Percentiles rank a stretch among this genome's conserved stretches.
Conservation (phyloP, 257 asterid species). For the Verbena officinalis region DNA sequence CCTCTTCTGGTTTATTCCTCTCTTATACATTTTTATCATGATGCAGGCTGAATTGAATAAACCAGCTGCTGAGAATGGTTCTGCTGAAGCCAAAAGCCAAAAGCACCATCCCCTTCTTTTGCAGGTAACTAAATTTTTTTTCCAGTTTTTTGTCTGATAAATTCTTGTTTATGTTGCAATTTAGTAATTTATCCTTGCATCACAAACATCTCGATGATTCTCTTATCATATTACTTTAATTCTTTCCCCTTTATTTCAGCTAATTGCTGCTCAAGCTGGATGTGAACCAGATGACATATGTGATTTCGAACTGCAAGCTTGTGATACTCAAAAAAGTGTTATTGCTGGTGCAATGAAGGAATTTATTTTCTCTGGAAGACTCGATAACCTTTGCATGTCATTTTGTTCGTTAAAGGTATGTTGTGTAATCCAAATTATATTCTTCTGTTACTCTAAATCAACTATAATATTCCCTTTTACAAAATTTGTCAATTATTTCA, state of each 20-base stretch:
- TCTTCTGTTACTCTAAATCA: background rate
- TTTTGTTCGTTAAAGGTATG: constrained; percentile 89
- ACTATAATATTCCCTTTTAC: no score
- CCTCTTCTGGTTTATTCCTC: background rate
- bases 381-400: constrained; percentile 96
- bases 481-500: constrained; percentile 37
- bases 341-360: constrained; percentile 92
- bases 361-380: constrained; percentile 89
- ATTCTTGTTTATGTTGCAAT: background rate
- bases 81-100: constrained; percentile 36
- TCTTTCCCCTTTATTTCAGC: constrained; percentile 45
- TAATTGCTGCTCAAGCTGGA: constrained; percentile 70
- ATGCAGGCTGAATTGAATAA: constrained; percentile 82
- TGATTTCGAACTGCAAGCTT: constrained; percentile 95
- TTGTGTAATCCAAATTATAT: background rate
- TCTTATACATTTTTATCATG: constrained; percentile 15
- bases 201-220: background rate
- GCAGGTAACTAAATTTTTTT: constrained; percentile 48
- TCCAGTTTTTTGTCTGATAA: constrained; percentile 9
- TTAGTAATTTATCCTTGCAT: constrained; percentile 9
- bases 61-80: constrained; percentile 51
- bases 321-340: constrained; percentile 89
- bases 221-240: constrained; percentile 6
- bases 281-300: constrained; percentile 87
- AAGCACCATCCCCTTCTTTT: constrained; percentile 86